Conservation (phyloP, 805 yeast species). For the Ogataea ramenticola region DNA sequence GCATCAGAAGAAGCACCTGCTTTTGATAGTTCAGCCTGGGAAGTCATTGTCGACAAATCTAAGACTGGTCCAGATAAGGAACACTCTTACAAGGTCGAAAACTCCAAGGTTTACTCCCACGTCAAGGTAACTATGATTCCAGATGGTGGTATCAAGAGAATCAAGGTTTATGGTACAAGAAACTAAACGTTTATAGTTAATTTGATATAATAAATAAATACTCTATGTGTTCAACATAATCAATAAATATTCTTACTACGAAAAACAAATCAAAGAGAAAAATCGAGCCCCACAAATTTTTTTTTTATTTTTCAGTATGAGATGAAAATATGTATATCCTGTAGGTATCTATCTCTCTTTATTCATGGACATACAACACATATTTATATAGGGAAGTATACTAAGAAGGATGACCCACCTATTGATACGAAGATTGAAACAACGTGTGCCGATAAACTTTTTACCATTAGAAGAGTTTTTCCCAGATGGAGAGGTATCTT, state of each 20-base stretch:
- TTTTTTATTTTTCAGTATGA: not conserved
- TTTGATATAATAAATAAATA: not conserved
- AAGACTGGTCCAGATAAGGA: slow-evolving; percentile 83
- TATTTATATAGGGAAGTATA: not conserved
- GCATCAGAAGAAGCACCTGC: slow-evolving; percentile 28
- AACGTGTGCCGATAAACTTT: slow-evolving; percentile 21
- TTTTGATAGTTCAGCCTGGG: slow-evolving; percentile 49
- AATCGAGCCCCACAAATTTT: not conserved
- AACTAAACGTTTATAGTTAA: slow-evolving; percentile 2
- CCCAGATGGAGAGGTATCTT: slow-evolving; percentile 1
- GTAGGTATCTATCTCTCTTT: too few relatives aligned
- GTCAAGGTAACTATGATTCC: slow-evolving; percentile 82
- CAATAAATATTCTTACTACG: too few relatives aligned
- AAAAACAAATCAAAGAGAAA: not conserved
- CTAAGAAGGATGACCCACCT: slow-evolving; percentile 1
- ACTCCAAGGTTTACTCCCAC: slow-evolving; percentile 45
- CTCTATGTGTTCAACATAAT: too few relatives aligned
- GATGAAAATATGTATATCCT: too few relatives aligned
- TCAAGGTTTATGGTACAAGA: slow-evolving; percentile 67
- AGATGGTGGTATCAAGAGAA: slow-evolving; percentile 93
- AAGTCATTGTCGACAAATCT: slow-evolving; percentile 51
- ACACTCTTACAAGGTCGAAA: slow-evolving; percentile 43
- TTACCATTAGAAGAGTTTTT: slow-evolving; percentile 5
- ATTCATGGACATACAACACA: too few relatives aligned
- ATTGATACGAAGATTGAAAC: slow-evolving; percentile 18